Evolutionary conservation across 139 green algal species (phyloP), one percentile per base, ranked within the genome.

Genomic region (Eudorina sp.): DNA sequence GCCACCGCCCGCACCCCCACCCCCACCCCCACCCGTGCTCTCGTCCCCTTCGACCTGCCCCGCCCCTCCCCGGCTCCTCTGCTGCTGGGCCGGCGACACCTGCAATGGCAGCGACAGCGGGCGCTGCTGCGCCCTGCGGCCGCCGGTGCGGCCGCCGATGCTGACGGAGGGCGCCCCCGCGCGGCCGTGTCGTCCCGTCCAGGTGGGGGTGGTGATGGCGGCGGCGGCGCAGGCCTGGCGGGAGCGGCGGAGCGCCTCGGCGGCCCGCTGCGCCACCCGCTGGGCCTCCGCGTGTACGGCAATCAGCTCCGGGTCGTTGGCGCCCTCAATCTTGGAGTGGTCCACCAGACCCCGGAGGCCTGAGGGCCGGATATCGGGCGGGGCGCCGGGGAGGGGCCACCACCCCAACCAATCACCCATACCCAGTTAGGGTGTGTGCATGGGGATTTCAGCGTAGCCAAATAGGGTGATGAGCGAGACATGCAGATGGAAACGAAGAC

Each of bases 181-280:
- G 23, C 76, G 73, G 4, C 97, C 97, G 25, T 90, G 93, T 27
- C 94, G 80, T 0, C 97, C 97, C 16, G 97, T 99, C 97, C 97
- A 99, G 0, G 97, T 99, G 40, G 97, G 97, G 53, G 91, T 84
- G 72, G 90, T 91, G 34, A 99, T 90, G n/a, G 93, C 88, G n/a
- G 89, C 80, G 18, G 81, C 43, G 29, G 83, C 83, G 64, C 90
- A 91, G 0, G 81, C 78, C 23, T 53, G 45, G 7, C 94, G 90
- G 0, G 91, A 96, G 53, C 90, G 88, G 11, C 91, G 80, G 83
- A 99, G 92, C n/a, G 94, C 96, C 68, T 97, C 96, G 88, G 90
- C 91, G 29, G 92, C 92, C 7, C 81, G 43, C 45, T 72, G 53
- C 19, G 92, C 92, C 34, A 96, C 89, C n/a, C 92, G 91, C 6